Conservation (phyloP, 208 protist genomes). For the Novymonas esmeraldas region DNA sequence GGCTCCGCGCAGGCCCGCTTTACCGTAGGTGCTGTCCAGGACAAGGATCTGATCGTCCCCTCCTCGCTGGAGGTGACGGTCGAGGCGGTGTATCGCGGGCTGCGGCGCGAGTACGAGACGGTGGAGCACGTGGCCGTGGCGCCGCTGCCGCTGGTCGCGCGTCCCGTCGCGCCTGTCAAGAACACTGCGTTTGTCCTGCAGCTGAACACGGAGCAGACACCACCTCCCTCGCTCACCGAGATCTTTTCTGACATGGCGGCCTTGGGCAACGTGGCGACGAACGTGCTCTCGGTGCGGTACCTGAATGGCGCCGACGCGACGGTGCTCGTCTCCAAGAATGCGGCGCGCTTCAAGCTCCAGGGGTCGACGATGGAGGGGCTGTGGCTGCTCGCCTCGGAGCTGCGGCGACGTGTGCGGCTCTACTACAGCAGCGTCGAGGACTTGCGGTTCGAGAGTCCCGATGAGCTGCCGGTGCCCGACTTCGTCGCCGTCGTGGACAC, state of each 20-base stretch:
- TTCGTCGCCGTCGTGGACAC: constrained; percentile 83
- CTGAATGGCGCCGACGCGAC: constrained; percentile 88
- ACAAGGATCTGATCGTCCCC: constrained; percentile 68
- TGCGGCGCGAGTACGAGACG: constrained; percentile 38
- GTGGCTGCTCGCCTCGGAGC: constrained; percentile 80
- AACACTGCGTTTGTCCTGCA: constrained; percentile 80
- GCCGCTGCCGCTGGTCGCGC: constrained; percentile 73
- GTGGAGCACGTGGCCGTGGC: constrained; percentile 37
- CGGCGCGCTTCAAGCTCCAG: constrained; percentile 88
- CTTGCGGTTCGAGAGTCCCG: constrained; percentile 57
- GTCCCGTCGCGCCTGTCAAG: constrained; percentile 70
- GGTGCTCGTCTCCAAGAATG: constrained; percentile 93
- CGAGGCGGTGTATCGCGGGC: constrained; percentile 50
- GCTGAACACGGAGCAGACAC: constrained; percentile 85
- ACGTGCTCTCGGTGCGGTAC: constrained; percentile 86
- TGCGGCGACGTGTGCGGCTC: constrained; percentile 51
- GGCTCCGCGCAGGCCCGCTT: constrained; percentile 46
- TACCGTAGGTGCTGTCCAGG: constrained; percentile 30
- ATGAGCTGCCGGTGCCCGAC: constrained; percentile 80
- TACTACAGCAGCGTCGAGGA: constrained; percentile 40
- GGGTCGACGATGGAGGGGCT: constrained; percentile 83
- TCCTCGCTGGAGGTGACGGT: constrained; percentile 68
- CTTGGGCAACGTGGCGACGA: constrained; percentile 42
- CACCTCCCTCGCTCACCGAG: constrained; percentile 65
- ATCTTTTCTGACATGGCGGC: constrained; percentile 87